Base-by-base conservation (phyloP, 1,284 basidiomycete species). In the Entoloma clypeatum region DNA sequence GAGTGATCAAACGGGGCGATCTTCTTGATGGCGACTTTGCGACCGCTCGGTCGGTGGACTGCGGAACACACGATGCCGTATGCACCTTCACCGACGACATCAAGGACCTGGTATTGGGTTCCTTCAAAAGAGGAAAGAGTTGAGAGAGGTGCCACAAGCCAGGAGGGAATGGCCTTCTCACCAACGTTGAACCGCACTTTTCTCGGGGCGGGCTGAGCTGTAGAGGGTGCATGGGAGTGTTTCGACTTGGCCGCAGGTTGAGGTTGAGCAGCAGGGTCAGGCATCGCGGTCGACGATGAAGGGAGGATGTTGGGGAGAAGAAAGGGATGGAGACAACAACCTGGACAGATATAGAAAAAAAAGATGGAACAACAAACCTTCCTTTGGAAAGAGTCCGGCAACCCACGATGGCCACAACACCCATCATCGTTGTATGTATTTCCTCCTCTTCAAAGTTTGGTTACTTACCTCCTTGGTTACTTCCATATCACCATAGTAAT, bases 121-220 rank as follows among this genome's bases (percentile, higher is more conserved):
- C 86, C 85, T 81, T 60, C 46, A 44, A 27, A 32, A 40, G 36
- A n/a, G n/a, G n/a, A n/a, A n/a, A n/a, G n/a, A n/a, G n/a, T n/a
- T n/a, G n/a, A n/a, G n/a, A n/a, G n/a, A n/a, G n/a, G n/a, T n/a
- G n/a, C n/a, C n/a, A n/a, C n/a, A n/a, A n/a, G n/a, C n/a, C n/a
- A n/a, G n/a, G n/a, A n/a, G n/a, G n/a, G n/a, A n/a, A n/a, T n/a
- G n/a, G n/a, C n/a, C 16, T 49, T 70, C 88, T 69, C 55, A 91
- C 89, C 89, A 57, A 92, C 88, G 67, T 92, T 92, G 74, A 94
- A 94, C 45, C 89, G 80, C 48, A 93, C 89, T 71, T 92, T 92
- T 51, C 91, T 75, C 11, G 90, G 88, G 11, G 85, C 79, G 27
- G 85, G 70, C 37, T 74, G 72, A 14, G 78, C 73, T 50, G 80